Evolutionary conservation across 2,329 filamentous ascomycete genomes (phyloP), one percentile per base, ranked within the genome.

Genomic region (Talaromyces rugulosus): DNA sequence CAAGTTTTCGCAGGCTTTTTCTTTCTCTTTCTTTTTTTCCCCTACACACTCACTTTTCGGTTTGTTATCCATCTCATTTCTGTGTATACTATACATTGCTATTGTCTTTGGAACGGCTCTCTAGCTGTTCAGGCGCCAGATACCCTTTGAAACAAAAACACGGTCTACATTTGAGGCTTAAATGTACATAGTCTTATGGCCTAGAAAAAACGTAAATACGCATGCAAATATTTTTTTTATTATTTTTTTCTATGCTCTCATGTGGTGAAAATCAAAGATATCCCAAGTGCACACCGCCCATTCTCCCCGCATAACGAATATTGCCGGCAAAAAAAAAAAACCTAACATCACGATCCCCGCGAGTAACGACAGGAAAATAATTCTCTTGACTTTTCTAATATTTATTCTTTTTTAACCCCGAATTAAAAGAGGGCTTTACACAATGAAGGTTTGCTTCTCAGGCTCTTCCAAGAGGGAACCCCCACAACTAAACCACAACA

Each of bases 291-390:
- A 31, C 50, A 53, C 50, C 50, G 50, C 50, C 50, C 50, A 7
- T 16, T 53, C 27, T 47, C 50, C 50, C 50, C 50, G 31, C 50
- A 16, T 30, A 31, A 31, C 27, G 30, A 53, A 53, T 53, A 53
- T n/a, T 53, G 50, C 50, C 50, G 50, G 50, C 50, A 53, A 53
- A 53, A 53, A 53, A 53, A 53, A 53, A 42, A 53, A 30, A 8
- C 11, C 14, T 31, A 53, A 53, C 44, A 47, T 27, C 44, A 47
- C 16, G n/a, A 47, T 47, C 44, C 18, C 44, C 44, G 44, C 18
- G 44, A 47, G 23, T 12, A 47, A 4, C 11, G 44, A 47, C 44
- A 53, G 7, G 18, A 53, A n/a, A 53, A 18, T 31, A 53, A 14
- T 28, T 51, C 18, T 9, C 12, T 28, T 27, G 18, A 28, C 18